phyloP scores from a whole-genome alignment of 768 basidiomycete species.

The Podaxis sp. region DNA sequence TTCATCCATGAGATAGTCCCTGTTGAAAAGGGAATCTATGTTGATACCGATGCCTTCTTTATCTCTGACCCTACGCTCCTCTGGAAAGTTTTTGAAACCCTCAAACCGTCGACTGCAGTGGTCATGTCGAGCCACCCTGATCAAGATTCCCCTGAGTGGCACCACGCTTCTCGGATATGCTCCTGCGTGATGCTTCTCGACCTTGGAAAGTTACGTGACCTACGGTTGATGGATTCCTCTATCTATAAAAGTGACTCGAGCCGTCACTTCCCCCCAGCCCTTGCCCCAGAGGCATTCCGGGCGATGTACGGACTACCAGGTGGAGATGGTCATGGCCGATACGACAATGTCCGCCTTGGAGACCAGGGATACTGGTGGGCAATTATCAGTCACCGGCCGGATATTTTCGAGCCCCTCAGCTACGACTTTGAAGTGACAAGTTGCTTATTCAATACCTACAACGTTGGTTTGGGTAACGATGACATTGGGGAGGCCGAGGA shows the following conservation, averaged over 20 bases:
- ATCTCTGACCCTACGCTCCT: constrained; percentile 41
- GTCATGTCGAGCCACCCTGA: constrained; percentile 43
- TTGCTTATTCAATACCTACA: constrained; percentile 44
- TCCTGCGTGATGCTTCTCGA: constrained; percentile 52
- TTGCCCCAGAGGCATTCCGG: constrained; percentile 37
- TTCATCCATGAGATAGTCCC: constrained; percentile 50
- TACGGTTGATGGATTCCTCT: constrained; percentile 44
- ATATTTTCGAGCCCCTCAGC: constrained; percentile 37
- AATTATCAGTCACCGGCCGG: constrained; percentile 37
- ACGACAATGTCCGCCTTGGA: constrained; percentile 41
- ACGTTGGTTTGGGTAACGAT: constrained; percentile 38
- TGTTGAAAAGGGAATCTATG: constrained; percentile 41
- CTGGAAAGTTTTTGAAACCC: constrained; percentile 35
- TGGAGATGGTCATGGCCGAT: constrained; percentile 28
- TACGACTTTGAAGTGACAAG: constrained; percentile 47
- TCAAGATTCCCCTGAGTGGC: constrained; percentile 34
- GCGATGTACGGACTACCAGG: constrained; percentile 39
- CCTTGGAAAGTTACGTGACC: constrained; percentile 35
- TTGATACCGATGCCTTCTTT: constrained; percentile 51
- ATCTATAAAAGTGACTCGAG: constrained; percentile 27
- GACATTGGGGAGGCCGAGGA: constrained; percentile 29
- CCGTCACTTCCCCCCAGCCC: constrained; percentile 23
- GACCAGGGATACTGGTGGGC: constrained; percentile 56
- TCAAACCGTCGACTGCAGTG: constrained; percentile 31
- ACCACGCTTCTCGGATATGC: constrained; percentile 43